phyloP scores from a whole-genome alignment of 495 filamentous ascomycete species.

The Neurospora sp. region DNA sequence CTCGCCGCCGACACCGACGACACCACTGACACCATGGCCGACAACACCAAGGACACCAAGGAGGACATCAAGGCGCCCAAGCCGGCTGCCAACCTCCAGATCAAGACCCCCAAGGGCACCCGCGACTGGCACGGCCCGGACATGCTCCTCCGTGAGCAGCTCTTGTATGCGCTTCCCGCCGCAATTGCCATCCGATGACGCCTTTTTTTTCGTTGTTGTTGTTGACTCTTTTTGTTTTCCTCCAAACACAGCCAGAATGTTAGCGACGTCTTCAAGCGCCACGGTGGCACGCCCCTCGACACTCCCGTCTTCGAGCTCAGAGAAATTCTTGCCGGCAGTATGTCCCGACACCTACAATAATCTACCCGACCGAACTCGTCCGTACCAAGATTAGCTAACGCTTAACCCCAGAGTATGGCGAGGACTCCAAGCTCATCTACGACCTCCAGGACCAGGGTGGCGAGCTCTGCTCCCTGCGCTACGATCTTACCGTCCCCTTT shows the following conservation, averaged over 20 bases:
- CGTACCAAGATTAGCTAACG: constrained; percentile 60
- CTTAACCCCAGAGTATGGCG: constrained; percentile 60
- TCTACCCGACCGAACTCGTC: constrained; percentile 28
- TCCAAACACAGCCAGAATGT: constrained; percentile 14
- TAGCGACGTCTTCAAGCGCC: constrained; percentile 26
- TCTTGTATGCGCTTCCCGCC: constrained; percentile 8
- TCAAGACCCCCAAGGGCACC: constrained; percentile 26
- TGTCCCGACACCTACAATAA: not conserved
- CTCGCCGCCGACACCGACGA: not conserved
- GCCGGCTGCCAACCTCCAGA: constrained; percentile 4
- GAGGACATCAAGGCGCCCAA: not conserved
- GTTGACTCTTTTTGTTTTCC: not conserved
- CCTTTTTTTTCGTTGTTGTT: not conserved
- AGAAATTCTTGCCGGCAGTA: constrained; percentile 61
- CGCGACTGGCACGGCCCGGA: constrained; percentile 17
- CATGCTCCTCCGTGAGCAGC: constrained; percentile 11
- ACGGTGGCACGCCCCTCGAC: constrained; percentile 33
- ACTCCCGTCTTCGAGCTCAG: constrained; percentile 43
- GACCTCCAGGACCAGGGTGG: constrained; percentile 84
- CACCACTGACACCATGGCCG: not conserved
- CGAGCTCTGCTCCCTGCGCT: constrained; percentile 72
- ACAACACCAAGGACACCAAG: constrained; percentile 1
- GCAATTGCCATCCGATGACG: not conserved
- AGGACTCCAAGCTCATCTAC: constrained; percentile 82
- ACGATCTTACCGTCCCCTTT: constrained; percentile 91